Base-by-base conservation (phyloP, 257 asterid species). In the Plantago elongata region DNA sequence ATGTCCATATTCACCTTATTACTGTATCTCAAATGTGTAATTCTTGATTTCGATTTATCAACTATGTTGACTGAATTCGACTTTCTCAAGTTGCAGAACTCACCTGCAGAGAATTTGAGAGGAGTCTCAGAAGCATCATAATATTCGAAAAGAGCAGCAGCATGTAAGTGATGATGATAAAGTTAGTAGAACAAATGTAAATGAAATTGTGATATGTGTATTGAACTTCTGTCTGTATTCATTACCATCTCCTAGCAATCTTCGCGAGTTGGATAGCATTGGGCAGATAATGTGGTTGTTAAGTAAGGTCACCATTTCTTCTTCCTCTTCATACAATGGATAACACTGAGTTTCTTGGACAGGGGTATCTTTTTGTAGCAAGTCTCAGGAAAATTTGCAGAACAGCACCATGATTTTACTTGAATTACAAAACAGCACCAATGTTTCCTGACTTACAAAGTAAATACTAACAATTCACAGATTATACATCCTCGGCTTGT, bases 241-340 rank as follows among this genome's bases (percentile, higher is more conserved):
- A 44, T 68, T 72, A 75, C 81, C 55, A 9, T 51, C 14, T 55
- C 29, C 67, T 12, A 11, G 61, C 49, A 62, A 62, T 71, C 40
- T 63, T 11, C 66, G 66, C 56, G 43, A 67, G 57, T 27, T 67
- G n/a, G 71, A 59, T 50, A 78, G 68, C 65, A 64, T 65, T 9
- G 79, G 71, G 69, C 72, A 74, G 42, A 74, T 59, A 45, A 51
- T 43, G 54, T 45, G 17, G 58, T 5, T 58, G 67, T 22, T 65
- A 69, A 74, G 57, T 63, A 67, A 71, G 81, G 75, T 70, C 63
- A 71, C 78, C 83, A 82, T 82, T 74, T 69, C 64, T 75, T 72
- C 74, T 44, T 29, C 27, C 51, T 37, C 9, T 57, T 15, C 76
- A 75, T 75, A 75, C 5, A 34, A 34, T 34, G 40, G 40, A 34